These are phyloP conservation scores for Magnusiomyces magnusii DNA, from an alignment of 1,139 yeast genomes.

Conservation along the genomic window DNA sequence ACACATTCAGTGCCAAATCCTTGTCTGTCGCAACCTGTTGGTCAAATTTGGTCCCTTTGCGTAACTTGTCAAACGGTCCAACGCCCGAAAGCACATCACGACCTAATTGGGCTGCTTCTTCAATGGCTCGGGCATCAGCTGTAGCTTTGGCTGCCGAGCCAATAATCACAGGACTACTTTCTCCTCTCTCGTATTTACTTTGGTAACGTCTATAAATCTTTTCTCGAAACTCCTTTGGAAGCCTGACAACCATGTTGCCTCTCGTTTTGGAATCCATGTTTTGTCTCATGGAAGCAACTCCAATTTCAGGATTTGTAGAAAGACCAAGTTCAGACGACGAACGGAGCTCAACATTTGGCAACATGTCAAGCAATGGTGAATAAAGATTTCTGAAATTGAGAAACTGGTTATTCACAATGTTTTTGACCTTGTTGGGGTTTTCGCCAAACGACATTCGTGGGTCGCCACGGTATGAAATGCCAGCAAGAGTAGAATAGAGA, in stretches of 20 bases:
- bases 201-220: slow-evolving; percentile 40
- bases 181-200: slow-evolving; percentile 26
- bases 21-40: slow-evolving; percentile 38
- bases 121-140: background rate
- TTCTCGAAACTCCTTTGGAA: slow-evolving; percentile 48
- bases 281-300: slow-evolving; percentile 31
- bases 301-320: slow-evolving; percentile 20
- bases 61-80: background rate
- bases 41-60: slow-evolving; percentile 29
- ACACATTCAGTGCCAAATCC: slow-evolving; percentile 37
- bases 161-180: slow-evolving; percentile 4
- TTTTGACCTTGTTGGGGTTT: slow-evolving; percentile 78
- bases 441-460: slow-evolving; percentile 83
- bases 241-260: slow-evolving; percentile 36
- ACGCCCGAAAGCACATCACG: background rate
- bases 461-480: slow-evolving; percentile 84
- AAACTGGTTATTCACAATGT: slow-evolving; percentile 76
- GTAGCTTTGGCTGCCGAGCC: background rate
- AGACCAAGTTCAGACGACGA: slow-evolving; percentile 18
- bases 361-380: slow-evolving; percentile 52
- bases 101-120: background rate
- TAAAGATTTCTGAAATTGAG: slow-evolving; percentile 62
- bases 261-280: slow-evolving; percentile 33
- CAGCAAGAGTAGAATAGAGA: slow-evolving; percentile 69
- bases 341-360: slow-evolving; percentile 31